A percentile compares a stretch with the other conserved stretches of the same genome.
Conservation (phyloP, 2,329 filamentous ascomycete genomes). For the Rhytidhysteron rufulum region DNA sequence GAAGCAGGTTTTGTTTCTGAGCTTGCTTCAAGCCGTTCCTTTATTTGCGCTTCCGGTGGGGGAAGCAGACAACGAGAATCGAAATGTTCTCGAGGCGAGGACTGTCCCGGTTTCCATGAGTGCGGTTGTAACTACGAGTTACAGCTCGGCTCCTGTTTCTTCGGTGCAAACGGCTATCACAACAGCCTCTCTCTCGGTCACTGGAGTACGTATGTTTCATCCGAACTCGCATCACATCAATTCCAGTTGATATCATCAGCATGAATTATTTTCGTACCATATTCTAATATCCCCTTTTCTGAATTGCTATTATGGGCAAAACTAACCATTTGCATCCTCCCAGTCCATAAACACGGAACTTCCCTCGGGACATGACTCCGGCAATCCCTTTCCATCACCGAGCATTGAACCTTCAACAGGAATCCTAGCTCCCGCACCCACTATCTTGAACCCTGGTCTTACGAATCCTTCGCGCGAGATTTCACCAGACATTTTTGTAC, state of each 20-base stretch:
- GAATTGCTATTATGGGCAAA: neutral
- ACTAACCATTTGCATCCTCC: too few species aligned
- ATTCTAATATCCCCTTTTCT: neutral
- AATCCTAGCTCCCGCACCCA: constrained; percentile 23
- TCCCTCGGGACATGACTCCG: constrained; percentile 26
- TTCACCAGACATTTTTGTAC: constrained; percentile 36
- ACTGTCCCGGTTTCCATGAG: constrained; percentile 18
- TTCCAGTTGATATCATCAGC: too few species aligned
- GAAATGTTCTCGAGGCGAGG: constrained; percentile 16
- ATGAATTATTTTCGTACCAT: too few species aligned
- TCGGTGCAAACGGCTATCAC: constrained; percentile 23
- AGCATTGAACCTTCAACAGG: constrained; percentile 14
- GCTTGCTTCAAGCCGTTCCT: constrained; percentile 16
- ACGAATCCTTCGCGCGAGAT: constrained; percentile 12
- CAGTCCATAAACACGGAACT: constrained; percentile 28
- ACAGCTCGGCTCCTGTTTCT: constrained; percentile 19
- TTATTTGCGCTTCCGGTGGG: constrained; percentile 21
- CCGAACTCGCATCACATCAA: neutral
- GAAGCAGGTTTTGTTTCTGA: constrained; percentile 23
- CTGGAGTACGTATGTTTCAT: constrained; percentile 21
- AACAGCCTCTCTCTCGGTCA: constrained; percentile 21
- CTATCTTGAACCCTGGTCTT: constrained; percentile 25
- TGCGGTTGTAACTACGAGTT: constrained; percentile 26
- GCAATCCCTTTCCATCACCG: constrained; percentile 20
- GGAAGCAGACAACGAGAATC: constrained; percentile 1